Evolutionary conservation across 2,329 filamentous ascomycete genomes (phyloP), one percentile per base, ranked within the genome.

Genomic region (Alternaria conjuncta): DNA sequence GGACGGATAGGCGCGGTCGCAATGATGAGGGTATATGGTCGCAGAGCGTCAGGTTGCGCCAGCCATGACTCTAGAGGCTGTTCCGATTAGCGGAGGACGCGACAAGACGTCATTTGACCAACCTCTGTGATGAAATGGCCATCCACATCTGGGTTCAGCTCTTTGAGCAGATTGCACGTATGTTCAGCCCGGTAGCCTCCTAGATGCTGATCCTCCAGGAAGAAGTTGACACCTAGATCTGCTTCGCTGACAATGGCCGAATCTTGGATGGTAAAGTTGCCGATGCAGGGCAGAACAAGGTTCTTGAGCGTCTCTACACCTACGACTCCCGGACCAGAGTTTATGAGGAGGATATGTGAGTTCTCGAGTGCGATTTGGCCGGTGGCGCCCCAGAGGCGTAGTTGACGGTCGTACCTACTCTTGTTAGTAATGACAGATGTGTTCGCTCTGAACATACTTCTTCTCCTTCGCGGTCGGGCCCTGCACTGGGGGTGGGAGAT

Each of bases 221-320:
- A 99, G 85, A 99, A 99, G 82, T 99, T 99, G 66, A 97, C 91
- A 5, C 96, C 96, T 44, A 99, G 84, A 74, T 99, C 96, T 45
- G 89, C 85, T 70, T 97, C 90, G 1, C 84, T 85, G n/a, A 99
- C 94, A 3, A 86, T 79, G 1, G 89, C 87, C 7, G 91, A 89
- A 74, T 99, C 96, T 56, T 92, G 90, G 65, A 99, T 97, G 1
- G 93, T 96, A 79, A 97, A 99, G 25, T 89, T 88, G 9, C 96
- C 96, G 72, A 98, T 92, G 4, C 94, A 90, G 61, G 96, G 96
- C 9, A 99, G 84, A 4, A 99, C 92, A n/a, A 99, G 88, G 77
- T 99, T 99, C 85, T 99, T 99, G 65, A 99, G 86, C 0, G 94
- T 90, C 81, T 99, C 96, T 12, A 96, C 87, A 13, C 94, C 96